Percentiles rank a stretch among this genome's conserved stretches.
Conservation (phyloP, 2,329 filamentous ascomycete species). For the Phyllosticta capitalensis region DNA sequence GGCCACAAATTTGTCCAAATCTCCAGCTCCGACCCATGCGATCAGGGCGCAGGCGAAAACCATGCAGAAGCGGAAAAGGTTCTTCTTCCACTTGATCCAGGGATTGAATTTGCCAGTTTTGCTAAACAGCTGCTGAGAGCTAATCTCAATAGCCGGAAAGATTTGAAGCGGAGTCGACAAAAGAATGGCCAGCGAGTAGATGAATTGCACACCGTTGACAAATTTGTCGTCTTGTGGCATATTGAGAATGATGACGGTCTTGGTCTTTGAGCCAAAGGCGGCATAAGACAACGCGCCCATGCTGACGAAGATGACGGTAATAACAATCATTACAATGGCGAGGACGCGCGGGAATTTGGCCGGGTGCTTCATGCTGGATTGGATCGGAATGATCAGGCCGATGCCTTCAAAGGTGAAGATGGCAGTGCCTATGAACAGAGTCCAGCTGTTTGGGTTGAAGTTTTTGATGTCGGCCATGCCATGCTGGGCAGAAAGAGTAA, state of each 20-base stretch:
- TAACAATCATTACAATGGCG: constrained; percentile 85
- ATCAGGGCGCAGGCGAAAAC: constrained; percentile 78
- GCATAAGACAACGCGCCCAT: constrained; percentile 94
- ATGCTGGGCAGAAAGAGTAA: constrained; percentile 63
- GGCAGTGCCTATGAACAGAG: constrained; percentile 93
- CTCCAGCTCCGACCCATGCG: constrained; percentile 84
- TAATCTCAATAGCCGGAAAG: constrained; percentile 95
- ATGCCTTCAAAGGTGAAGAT: constrained; percentile 99
- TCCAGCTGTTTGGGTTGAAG: constrained; percentile 91
- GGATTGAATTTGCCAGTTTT: constrained; percentile 95
- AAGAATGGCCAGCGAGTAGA: constrained; percentile 96
- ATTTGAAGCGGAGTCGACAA: constrained; percentile 92
- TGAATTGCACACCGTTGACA: constrained; percentile 90
- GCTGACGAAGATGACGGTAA: constrained; percentile 73
- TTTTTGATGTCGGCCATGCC: constrained; percentile 77
- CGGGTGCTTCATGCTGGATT: constrained; percentile 90
- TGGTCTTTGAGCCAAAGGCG: constrained; percentile 87
- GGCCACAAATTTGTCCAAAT: constrained; percentile 95
- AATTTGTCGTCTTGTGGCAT: constrained; percentile 90
- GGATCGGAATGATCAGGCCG: constrained; percentile 93
- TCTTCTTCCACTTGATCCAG: constrained; percentile 99
- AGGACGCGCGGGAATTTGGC: constrained; percentile 85
- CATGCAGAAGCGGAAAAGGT: constrained; percentile 86
- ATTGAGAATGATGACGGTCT: constrained; percentile 94
- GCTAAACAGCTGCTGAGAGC: constrained; percentile 88